Conservation (phyloP, 2,329 filamentous ascomycete genomes). For the Alternaria metachromatica region DNA sequence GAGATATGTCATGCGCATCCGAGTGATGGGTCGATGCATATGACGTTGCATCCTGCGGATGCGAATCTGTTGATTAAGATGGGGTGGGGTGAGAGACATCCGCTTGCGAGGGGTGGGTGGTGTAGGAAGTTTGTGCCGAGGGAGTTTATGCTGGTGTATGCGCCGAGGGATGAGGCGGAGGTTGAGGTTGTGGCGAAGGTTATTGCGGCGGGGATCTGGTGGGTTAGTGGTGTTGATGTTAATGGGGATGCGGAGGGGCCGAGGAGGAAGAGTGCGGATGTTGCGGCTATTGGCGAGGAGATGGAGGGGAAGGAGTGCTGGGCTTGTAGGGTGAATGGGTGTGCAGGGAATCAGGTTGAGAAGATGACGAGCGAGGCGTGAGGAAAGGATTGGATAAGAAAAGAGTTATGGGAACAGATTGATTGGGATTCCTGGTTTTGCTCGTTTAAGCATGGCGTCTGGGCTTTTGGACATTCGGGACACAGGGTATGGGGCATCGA, state of each 20-base stretch:
- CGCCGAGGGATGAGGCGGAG: slow-evolving; percentile 73
- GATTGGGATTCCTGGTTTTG: not conserved
- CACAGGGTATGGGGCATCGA: not conserved
- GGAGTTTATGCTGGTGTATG: slow-evolving; percentile 84
- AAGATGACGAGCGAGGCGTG: slow-evolving; percentile 37
- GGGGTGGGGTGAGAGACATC: slow-evolving; percentile 78
- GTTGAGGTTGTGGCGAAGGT: slow-evolving; percentile 71
- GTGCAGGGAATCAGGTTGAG: slow-evolving; percentile 30
- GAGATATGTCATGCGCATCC: slow-evolving; percentile 84
- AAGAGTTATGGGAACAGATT: not conserved
- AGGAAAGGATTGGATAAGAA: not conserved
- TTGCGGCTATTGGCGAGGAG: slow-evolving; percentile 27
- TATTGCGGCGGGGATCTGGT: slow-evolving; percentile 78
- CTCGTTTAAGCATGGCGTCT: slow-evolving; percentile 22
- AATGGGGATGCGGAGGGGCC: slow-evolving; percentile 21
- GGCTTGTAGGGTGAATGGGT: slow-evolving; percentile 35
- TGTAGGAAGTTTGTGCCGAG: slow-evolving; percentile 72
- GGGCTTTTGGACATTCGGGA: slow-evolving; percentile 1
- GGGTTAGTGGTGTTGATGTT: slow-evolving; percentile 56
- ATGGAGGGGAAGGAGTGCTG: slow-evolving; percentile 31
- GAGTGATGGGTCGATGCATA: slow-evolving; percentile 77
- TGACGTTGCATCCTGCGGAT: slow-evolving; percentile 81
- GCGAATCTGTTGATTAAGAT: slow-evolving; percentile 73
- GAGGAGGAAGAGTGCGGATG: slow-evolving; percentile 33
- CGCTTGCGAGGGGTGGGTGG: slow-evolving; percentile 70